Conservation (phyloP, 345 rosid genomes). For the Mangifera indica region DNA sequence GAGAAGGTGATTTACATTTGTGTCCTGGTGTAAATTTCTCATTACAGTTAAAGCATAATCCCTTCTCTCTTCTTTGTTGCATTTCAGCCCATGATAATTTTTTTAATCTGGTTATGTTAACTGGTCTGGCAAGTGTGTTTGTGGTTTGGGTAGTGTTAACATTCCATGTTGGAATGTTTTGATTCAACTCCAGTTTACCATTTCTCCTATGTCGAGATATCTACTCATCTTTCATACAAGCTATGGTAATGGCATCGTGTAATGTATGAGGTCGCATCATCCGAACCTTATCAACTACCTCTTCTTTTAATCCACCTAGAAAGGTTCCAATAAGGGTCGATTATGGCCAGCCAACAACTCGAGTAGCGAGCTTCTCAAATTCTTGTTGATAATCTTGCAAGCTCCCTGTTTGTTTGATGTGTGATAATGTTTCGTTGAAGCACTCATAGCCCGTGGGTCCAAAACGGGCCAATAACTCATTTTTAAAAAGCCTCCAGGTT, state of each 20-base stretch:
- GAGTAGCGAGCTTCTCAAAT: background rate
- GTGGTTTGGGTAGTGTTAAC: no score
- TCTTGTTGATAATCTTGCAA: background rate
- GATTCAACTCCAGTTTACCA: no score
- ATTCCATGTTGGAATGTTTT: no score
- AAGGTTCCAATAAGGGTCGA: background rate
- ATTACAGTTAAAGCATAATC: no score
- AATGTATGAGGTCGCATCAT: background rate
- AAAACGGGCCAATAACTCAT: background rate
- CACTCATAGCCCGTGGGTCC: background rate
- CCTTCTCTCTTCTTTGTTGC: no score
- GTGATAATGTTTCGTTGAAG: background rate
- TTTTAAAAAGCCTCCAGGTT: background rate
- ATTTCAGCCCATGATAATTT: no score
- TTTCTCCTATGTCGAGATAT: background rate
- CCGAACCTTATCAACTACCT: background rate
- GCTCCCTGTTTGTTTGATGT: background rate
- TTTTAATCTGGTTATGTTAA: no score
- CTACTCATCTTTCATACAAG: background rate
- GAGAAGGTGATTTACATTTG: no score
- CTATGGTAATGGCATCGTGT: background rate
- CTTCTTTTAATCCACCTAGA: background rate
- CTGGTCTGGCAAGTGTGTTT: no score
- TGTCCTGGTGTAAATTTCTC: no score
- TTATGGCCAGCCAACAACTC: background rate